Evolutionary conservation across 2,329 filamentous ascomycete genomes (phyloP).

Genomic region (Aspergillus unguis): DNA sequence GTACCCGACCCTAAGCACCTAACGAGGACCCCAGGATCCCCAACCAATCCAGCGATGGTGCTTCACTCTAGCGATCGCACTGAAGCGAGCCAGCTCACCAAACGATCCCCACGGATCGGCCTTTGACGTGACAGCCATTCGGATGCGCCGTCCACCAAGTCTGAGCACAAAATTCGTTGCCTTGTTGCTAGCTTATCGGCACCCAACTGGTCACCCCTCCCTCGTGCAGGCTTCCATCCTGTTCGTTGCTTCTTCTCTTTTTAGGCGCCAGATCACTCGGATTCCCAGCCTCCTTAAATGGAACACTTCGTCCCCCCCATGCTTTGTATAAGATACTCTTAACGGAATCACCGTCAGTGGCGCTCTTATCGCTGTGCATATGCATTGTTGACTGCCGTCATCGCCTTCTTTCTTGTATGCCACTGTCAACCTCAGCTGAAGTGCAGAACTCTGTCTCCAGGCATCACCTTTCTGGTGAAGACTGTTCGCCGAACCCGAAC

Average conservation of each 20-base stretch:
- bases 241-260: slow-evolving; percentile 24
- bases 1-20: slow-evolving; percentile 11
- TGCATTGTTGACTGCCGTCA: slow-evolving; percentile 7
- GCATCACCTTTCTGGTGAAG: slow-evolving; percentile 9
- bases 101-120: slow-evolving; percentile 21
- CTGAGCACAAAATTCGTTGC: slow-evolving; percentile 14
- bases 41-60: slow-evolving; percentile 11
- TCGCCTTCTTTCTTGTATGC: slow-evolving; percentile 7
- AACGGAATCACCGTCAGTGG: slow-evolving; percentile 10
- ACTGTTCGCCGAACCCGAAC: not conserved
- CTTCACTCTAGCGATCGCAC: slow-evolving; percentile 4
- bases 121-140: slow-evolving; percentile 14
- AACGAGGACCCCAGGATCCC: slow-evolving; percentile 14
- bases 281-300: slow-evolving; percentile 20
- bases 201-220: slow-evolving; percentile 17
- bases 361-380: slow-evolving; percentile 13
- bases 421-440: slow-evolving; percentile 13
- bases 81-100: slow-evolving; percentile 15
- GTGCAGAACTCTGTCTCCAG: slow-evolving; percentile 11
- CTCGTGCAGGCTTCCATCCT: slow-evolving; percentile 14
- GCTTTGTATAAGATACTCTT: not conserved
- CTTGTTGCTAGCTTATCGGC: slow-evolving; percentile 19
- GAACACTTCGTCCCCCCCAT: slow-evolving; percentile 2
- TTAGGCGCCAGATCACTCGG: slow-evolving; percentile 18
- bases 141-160: slow-evolving; percentile 5